Evolutionary conservation across 495 filamentous ascomycete genomes (phyloP).

Genomic region (Beverwykella pulmonaria): DNA sequence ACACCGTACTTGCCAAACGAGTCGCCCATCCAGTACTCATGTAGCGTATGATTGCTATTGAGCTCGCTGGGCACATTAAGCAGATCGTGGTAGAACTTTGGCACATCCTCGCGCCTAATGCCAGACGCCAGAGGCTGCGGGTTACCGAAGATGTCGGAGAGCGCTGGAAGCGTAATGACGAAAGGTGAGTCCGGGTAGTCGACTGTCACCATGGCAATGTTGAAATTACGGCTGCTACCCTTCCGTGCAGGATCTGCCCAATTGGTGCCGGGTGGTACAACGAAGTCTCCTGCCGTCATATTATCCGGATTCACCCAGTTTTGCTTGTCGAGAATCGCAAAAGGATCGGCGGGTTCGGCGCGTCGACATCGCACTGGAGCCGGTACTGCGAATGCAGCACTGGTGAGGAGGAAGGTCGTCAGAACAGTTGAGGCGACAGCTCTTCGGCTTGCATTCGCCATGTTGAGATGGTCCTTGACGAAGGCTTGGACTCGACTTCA

Average conservation of each 20-base stretch:
- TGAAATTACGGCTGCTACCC: constrained; percentile 46
- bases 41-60: constrained; percentile 48
- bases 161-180: constrained; percentile 44
- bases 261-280: constrained; percentile 42
- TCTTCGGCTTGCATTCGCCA: background rate
- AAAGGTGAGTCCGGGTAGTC: constrained; percentile 49
- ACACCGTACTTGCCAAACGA: constrained; percentile 50
- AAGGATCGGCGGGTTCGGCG: background rate
- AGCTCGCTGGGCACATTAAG: constrained; percentile 48
- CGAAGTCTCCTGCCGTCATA: constrained; percentile 52
- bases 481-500: background rate
- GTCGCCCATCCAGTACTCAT: constrained; percentile 55
- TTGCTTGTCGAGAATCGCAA: constrained; percentile 1
- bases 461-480: background rate
- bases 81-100: constrained; percentile 49
- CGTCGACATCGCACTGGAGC: background rate
- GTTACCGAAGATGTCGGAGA: constrained; percentile 49
- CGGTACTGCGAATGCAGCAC: background rate
- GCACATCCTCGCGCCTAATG: constrained; percentile 45
- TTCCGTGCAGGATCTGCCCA: constrained; percentile 45
- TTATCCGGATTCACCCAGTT: constrained; percentile 48
- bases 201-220: constrained; percentile 51
- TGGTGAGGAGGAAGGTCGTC: background rate
- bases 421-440: background rate
- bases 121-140: constrained; percentile 40